Conservation (phyloP, 1,284 basidiomycete genomes). For the Nidula niveotomentosa region DNA sequence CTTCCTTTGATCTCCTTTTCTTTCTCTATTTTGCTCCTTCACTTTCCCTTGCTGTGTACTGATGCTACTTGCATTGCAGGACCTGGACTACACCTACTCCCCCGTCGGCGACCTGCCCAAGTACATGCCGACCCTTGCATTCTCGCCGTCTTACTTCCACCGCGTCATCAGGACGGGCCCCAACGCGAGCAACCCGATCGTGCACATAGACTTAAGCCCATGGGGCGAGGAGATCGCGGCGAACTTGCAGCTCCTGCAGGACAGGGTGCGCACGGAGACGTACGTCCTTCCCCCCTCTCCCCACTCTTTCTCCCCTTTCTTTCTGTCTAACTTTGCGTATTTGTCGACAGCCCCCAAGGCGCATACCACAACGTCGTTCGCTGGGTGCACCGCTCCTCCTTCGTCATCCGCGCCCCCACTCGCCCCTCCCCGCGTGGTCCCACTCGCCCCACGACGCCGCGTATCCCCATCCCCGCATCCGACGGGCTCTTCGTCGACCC, state of each 20-base stretch:
- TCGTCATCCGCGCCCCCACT: constrained; percentile 52
- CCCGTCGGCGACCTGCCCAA: neutral
- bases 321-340: neutral
- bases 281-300: constrained; percentile 32
- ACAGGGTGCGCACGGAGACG: constrained; percentile 78
- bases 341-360: constrained; percentile 62
- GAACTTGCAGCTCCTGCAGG: constrained; percentile 36
- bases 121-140: too few species aligned
- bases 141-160: too few species aligned
- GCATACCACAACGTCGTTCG: constrained; percentile 75
- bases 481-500: constrained; percentile 62
- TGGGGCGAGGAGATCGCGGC: too few species aligned
- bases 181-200: too few species aligned
- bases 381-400: constrained; percentile 79
- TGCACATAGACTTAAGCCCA: too few species aligned
- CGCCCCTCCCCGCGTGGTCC: constrained; percentile 8
- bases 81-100: constrained; percentile 78
- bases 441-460: constrained; percentile 10
- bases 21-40: constrained; percentile 1
- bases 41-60: constrained; percentile 45
- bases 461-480: constrained; percentile 52
- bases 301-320: constrained; percentile 6
- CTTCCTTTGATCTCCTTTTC: constrained; percentile 56
- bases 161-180: too few species aligned
- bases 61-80: constrained; percentile 48